Evolutionary conservation across 1,139 yeast species (phyloP).

Genomic region (Pichiaceae sp.): DNA sequence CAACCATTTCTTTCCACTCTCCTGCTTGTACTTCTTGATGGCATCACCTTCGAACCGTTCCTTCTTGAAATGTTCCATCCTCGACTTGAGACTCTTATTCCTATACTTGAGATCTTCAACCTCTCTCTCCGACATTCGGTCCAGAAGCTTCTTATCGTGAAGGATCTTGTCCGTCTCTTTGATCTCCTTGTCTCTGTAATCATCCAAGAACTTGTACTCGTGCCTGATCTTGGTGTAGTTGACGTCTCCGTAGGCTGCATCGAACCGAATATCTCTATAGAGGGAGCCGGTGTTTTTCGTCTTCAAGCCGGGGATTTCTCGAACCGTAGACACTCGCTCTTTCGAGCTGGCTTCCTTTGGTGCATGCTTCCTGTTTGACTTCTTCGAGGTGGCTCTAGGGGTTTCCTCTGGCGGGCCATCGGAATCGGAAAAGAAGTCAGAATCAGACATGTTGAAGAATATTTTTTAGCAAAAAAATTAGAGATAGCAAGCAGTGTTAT

Average conservation of each 20-base stretch:
- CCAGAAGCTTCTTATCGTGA: slow-evolving; percentile 44
- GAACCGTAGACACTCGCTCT: slow-evolving; percentile 55
- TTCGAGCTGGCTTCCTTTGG: slow-evolving; percentile 71
- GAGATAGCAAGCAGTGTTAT: not conserved
- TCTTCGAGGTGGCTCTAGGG: slow-evolving; percentile 8
- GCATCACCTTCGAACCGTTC: slow-evolving; percentile 69
- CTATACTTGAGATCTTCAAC: slow-evolving; percentile 43
- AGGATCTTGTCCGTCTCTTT: slow-evolving; percentile 48
- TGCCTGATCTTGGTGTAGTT: slow-evolving; percentile 58
- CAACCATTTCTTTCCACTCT: slow-evolving; percentile 48
- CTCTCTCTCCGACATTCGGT: slow-evolving; percentile 38
- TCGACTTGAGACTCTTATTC: slow-evolving; percentile 58
- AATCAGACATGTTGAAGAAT: not conserved
- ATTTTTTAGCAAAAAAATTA: no score
- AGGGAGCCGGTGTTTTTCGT: slow-evolving; percentile 21
- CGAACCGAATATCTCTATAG: slow-evolving; percentile 80
- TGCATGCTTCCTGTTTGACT: slow-evolving; percentile 53
- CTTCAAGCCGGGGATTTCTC: slow-evolving; percentile 67
- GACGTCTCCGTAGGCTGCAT: slow-evolving; percentile 80
- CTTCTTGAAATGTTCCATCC: slow-evolving; percentile 68
- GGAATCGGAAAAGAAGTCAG: slow-evolving; percentile 7
- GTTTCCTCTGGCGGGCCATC: slow-evolving; percentile 14
- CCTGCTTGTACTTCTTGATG: slow-evolving; percentile 42
- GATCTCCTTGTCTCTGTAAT: slow-evolving; percentile 70
- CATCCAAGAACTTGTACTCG: slow-evolving; percentile 79